These are phyloP conservation scores for Ogataea trehalophila DNA, from an alignment of 805 yeast genomes.

Conservation along the genomic window DNA sequence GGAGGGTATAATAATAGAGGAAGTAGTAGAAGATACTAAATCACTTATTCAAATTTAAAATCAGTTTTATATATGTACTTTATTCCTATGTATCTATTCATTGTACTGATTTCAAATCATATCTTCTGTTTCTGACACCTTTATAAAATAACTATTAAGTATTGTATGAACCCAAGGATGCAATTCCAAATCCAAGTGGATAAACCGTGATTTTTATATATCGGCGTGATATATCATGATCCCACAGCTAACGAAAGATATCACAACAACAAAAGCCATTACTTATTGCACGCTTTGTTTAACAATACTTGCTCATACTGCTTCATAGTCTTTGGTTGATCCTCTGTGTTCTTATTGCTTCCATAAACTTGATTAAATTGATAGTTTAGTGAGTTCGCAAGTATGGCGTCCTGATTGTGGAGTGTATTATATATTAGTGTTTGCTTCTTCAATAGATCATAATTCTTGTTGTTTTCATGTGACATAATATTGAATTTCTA, in stretches of 20 bases:
- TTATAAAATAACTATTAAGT: too few species aligned
- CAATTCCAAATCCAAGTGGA: too few species aligned
- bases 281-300: slow-evolving; percentile 12
- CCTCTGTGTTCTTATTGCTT: background rate
- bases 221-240: background rate
- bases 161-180: too few species aligned
- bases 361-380: slow-evolving; percentile 13
- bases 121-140: too few species aligned
- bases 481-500: slow-evolving; percentile 3
- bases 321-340: slow-evolving; percentile 8
- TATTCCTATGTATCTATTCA: too few species aligned
- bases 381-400: slow-evolving; percentile 12
- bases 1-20: background rate
- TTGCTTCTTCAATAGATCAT: slow-evolving; percentile 6
- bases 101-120: too few species aligned
- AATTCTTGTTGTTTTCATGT: slow-evolving; percentile 1
- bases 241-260: background rate
- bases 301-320: slow-evolving; percentile 13
- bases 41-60: background rate
- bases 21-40: background rate
- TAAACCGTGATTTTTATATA: background rate
- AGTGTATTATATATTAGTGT: slow-evolving; percentile 12
- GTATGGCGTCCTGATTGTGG: slow-evolving; percentile 14
- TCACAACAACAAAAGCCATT: slow-evolving; percentile 3
- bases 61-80: background rate